Evolutionary conservation across 148 eudicot genomes (phyloP).

Genomic region (Vaccinium darrowii): DNA sequence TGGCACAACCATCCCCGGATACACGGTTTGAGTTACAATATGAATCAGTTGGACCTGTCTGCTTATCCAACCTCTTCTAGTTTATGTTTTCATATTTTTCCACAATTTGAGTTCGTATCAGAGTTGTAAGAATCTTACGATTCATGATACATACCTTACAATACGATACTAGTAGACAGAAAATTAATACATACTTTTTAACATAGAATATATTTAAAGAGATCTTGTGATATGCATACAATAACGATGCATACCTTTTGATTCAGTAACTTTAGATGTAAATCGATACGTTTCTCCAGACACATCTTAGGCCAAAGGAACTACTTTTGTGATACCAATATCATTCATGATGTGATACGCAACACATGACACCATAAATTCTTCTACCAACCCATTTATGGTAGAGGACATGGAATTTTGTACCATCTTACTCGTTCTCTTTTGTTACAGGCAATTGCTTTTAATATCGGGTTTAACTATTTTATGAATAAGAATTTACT

Average conservation of each 20-base stretch:
- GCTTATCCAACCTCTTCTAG: background rate
- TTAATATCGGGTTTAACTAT: background rate
- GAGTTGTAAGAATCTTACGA: background rate
- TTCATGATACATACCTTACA: background rate
- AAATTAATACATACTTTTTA: background rate
- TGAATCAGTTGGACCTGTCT: background rate
- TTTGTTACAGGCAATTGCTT: background rate
- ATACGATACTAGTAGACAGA: background rate
- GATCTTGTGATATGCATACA: background rate
- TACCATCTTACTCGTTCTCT: background rate
- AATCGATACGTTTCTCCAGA: background rate
- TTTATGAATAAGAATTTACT: too few relatives aligned
- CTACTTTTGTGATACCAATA: background rate
- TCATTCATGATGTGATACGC: background rate
- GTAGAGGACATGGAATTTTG: background rate
- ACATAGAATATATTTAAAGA: background rate
- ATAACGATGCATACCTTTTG: background rate
- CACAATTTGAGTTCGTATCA: too few relatives aligned
- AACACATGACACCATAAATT: background rate
- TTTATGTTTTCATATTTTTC: background rate
- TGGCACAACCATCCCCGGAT: too few relatives aligned
- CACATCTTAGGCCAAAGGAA: background rate
- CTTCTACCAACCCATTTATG: background rate
- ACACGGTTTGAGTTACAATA: background rate
- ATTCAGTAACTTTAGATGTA: background rate